A percentile compares a stretch with the other conserved stretches of the same genome.
Conservation (phyloP, 805 yeast genomes). For the Teunomyces stri region DNA sequence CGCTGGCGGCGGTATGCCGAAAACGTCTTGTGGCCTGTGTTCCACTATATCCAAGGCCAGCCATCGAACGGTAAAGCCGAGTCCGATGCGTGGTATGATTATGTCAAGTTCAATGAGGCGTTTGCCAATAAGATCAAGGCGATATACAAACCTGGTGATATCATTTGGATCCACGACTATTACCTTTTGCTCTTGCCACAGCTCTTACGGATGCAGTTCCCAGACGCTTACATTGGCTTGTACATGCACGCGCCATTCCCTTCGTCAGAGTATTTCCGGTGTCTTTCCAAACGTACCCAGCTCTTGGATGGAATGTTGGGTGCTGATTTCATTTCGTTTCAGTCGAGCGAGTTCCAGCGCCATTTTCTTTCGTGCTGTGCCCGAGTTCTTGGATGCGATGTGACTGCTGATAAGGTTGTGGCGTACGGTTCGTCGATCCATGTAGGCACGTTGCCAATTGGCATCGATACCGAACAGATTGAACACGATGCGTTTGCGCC, state of each 20-base stretch:
- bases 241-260: constrained; percentile 94
- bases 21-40: constrained; percentile 87
- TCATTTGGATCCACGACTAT: constrained; percentile 91
- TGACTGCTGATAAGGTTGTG: constrained; percentile 51
- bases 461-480: constrained; percentile 74
- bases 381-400: constrained; percentile 81
- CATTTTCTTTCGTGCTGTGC: constrained; percentile 92
- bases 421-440: constrained; percentile 77
- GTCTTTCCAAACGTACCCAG: constrained; percentile 78
- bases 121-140: constrained; percentile 75
- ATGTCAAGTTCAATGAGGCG: constrained; percentile 86
- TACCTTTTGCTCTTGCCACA: constrained; percentile 80
- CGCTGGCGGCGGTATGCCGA: constrained; percentile 92
- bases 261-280: constrained; percentile 87
- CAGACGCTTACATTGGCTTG: constrained; percentile 71
- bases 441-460: constrained; percentile 80
- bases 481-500: constrained; percentile 56
- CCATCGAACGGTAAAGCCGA: constrained; percentile 68
- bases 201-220: constrained; percentile 72
- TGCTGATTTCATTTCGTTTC: constrained; percentile 82
- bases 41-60: constrained; percentile 86
- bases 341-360: constrained; percentile 78
- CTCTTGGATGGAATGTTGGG: constrained; percentile 91
- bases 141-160: constrained; percentile 82
- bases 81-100: constrained; percentile 77